Evolutionary conservation across 2,329 filamentous ascomycete genomes (phyloP), one percentile per base, ranked within the genome.

Genomic region (Fusarium bactridioides): DNA sequence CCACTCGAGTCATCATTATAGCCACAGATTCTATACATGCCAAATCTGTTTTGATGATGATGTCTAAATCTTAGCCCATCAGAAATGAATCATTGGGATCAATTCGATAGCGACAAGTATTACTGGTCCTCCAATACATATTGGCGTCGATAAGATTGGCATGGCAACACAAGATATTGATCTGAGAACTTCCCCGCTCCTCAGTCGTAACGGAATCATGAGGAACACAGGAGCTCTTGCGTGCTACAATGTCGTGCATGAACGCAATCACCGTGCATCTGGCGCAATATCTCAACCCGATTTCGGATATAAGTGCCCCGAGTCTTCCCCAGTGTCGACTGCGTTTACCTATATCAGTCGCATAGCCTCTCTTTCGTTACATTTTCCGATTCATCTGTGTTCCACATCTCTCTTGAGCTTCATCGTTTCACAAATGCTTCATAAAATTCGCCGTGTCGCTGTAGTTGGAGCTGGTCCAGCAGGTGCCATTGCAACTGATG

Each of bases 391-490:
- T 19, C 2, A 19, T 15, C 18, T 33, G 4, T 15, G 2, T 35
- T 11, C 16, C 7, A 0, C 12, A 19, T 25, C 18, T 25, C 9
- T 1, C 8, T 15, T 25, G 3, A 51, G 8, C 6, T 5, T 15
- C 2, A 3, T 6, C 1, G 2, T 18, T 3, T 25, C 7, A 21
- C 27, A 21, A 37, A 62, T 67, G 64, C 41, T 47, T 43, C 64
- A 33, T 12, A 38, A 44, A 7, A 38, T 62, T 18, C 54, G 47
- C 21, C 64, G 47, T 27, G 55, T 67, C 0, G 67, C 71, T 44
- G 71, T 74, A 35, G 47, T 73, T 44, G 70, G 71, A 5, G 67
- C 70, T 18, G 70, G 70, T 1, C 71, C 70, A 13, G 63, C 71
- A 21, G 67, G 71, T 11, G 70, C 70, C 18, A 74, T 73, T 25